Evolutionary conservation across 352 stramenopile species (phyloP), one percentile per base, ranked within the genome.

Genomic region (Pythium dissotocum): DNA sequence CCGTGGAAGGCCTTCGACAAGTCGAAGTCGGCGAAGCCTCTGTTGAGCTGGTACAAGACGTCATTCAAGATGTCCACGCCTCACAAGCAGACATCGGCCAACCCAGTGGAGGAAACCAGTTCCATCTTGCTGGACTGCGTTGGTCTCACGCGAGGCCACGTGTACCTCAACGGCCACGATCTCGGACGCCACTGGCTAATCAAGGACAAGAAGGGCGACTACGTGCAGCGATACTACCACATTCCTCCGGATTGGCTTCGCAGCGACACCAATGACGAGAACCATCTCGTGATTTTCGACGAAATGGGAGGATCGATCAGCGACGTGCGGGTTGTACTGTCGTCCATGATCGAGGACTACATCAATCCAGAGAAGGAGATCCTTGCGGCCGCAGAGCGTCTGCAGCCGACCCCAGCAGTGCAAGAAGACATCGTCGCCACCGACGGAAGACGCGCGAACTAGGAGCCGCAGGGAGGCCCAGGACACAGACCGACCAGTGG

Each of bases 101-200:
- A 64, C 32, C 65, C 68, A 0, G 53, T 78, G 8, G 73, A 77
- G 57, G 40, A 64, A 66, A 60, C 72, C n/a, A 71, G 61, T 24
- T 85, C 83, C n/a, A 80, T 89, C 36, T 52, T 91, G 9, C 33
- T 91, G 21, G 83, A 91, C 57, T 83, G 73, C 24, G 42, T 79
- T 4, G 83, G 83, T 3, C 78, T 91, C 32, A 87, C 80, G 6
- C 81, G 83, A 54, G 83, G 83, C 16, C 81, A 78, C 4, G 66
- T 75, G 33, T 91, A 80, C 62, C 73, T 91, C 5, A 91, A 91
- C 58, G 83, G 83, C 26, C 76, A 89, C 56, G 78, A 87, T 28
- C 55, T 91, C n/a, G 83, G 83, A 4, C 83, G 83, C 61, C 85
- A 84, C 65, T 91, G 83, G 83, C 69, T 90, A 28, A 79, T 88